Conservation (phyloP, 139 green algal genomes). For the Chlamydomonas sp. region DNA sequence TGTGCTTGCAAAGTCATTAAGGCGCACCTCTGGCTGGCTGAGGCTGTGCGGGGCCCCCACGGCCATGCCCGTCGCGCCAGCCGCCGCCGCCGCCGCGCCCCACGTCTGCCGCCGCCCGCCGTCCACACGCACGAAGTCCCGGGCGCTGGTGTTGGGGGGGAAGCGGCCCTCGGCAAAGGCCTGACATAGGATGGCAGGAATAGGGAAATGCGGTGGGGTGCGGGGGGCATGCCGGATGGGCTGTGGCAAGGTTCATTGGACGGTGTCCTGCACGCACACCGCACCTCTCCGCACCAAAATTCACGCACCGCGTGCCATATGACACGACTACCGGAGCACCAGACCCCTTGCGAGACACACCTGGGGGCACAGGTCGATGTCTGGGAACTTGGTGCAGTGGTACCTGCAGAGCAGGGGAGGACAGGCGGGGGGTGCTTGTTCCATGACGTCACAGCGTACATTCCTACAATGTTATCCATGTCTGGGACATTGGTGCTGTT, state of each 20-base stretch:
- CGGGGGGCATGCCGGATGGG: conserved; percentile 20
- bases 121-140: conserved; percentile 91
- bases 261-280: no score
- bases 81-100: conserved; percentile 16
- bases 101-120: background rate
- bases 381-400: conserved; percentile 83
- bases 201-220: conserved; percentile 5
- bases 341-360: no score
- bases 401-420: conserved; percentile 56
- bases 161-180: conserved; percentile 85
- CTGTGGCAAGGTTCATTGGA: no score
- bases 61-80: conserved; percentile 5
- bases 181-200: background rate
- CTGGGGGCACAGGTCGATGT: conserved; percentile 81
- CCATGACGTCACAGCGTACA: background rate
- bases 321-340: no score
- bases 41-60: conserved; percentile 12
- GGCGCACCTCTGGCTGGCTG: background rate
- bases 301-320: no score
- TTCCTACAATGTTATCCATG: no score
- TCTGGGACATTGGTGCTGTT: no score
- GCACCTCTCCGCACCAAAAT: no score
- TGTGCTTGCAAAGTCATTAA: no score
- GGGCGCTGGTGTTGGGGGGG: conserved; percentile 68
- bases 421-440: background rate